Evolutionary conservation across 2,329 filamentous ascomycete species (phyloP).

Genomic region (Alternaria sp.): DNA sequence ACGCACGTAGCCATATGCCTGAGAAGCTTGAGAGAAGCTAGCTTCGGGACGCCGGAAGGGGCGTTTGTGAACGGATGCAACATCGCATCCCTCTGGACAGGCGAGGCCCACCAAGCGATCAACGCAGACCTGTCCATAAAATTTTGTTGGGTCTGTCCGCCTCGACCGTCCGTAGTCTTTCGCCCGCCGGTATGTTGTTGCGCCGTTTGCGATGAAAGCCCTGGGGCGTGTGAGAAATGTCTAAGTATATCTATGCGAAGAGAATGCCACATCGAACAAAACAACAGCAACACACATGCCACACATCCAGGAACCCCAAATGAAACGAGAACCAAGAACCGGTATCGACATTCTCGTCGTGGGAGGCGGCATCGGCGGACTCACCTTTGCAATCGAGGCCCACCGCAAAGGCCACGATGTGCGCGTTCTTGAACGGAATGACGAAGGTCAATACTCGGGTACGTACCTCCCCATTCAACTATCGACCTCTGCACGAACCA

Average conservation of each 20-base stretch:
- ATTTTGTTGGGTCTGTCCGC: neutral
- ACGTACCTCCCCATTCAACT: neutral
- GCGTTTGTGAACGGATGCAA: neutral
- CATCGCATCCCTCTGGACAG: neutral
- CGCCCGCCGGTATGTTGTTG: neutral
- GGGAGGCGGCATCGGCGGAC: constrained; percentile 35
- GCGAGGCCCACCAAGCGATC: neutral
- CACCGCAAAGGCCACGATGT: constrained; percentile 38
- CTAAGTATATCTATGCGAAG: neutral
- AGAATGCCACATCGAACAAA: neutral
- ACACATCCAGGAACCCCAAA: neutral
- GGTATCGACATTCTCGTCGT: constrained; percentile 24
- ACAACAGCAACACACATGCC: neutral
- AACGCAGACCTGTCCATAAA: neutral
- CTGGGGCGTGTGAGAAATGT: neutral
- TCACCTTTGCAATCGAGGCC: constrained; percentile 36
- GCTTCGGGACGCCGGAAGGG: neutral
- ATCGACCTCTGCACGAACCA: neutral
- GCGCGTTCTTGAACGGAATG: constrained; percentile 26
- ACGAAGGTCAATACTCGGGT: neutral
- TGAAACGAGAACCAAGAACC: neutral
- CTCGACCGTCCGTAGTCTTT: neutral
- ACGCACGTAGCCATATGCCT: neutral
- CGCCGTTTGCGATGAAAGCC: neutral
- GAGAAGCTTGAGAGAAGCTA: neutral